phyloP scores from a whole-genome alignment of 2,329 filamentous ascomycete genomes.

The Grosmannia penicillata region DNA sequence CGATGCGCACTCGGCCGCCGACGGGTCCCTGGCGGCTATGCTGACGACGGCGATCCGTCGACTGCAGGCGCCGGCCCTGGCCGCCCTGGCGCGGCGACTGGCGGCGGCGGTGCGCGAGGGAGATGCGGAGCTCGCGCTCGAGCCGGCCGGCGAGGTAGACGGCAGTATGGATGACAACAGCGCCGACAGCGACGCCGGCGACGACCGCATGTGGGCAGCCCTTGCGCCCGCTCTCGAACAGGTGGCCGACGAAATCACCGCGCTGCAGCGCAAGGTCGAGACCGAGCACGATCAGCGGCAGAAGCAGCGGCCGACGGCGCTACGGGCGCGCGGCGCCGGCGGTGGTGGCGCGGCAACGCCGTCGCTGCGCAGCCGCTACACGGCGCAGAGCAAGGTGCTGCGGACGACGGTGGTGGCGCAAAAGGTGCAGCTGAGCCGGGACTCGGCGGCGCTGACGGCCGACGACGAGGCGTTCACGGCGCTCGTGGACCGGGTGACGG shows the following conservation, averaged over 20 bases:
- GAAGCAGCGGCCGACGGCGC: not conserved
- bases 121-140: constrained; percentile 22
- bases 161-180: constrained; percentile 6
- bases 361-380: constrained; percentile 64
- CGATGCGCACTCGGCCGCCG: constrained; percentile 16
- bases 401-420: constrained; percentile 70
- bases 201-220: not conserved
- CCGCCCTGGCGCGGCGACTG: constrained; percentile 26
- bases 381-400: constrained; percentile 52
- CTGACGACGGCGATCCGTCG: constrained; percentile 41
- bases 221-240: constrained; percentile 21
- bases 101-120: constrained; percentile 21
- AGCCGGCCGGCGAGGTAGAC: constrained; percentile 18
- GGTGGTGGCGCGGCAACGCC: not conserved
- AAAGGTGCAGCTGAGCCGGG: constrained; percentile 64
- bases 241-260: constrained; percentile 30
- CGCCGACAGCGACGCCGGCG: not conserved
- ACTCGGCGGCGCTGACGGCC: constrained; percentile 54
- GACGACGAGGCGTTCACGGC: constrained; percentile 57
- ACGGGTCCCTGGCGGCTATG: constrained; percentile 32
- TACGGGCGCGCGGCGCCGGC: not conserved
- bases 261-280: constrained; percentile 29
- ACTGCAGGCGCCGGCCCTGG: constrained; percentile 36
- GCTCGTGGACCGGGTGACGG: constrained; percentile 42
- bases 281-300: constrained; percentile 26